phyloP scores from a whole-genome alignment of 1,284 basidiomycete species.

The Sutorius eximius region DNA sequence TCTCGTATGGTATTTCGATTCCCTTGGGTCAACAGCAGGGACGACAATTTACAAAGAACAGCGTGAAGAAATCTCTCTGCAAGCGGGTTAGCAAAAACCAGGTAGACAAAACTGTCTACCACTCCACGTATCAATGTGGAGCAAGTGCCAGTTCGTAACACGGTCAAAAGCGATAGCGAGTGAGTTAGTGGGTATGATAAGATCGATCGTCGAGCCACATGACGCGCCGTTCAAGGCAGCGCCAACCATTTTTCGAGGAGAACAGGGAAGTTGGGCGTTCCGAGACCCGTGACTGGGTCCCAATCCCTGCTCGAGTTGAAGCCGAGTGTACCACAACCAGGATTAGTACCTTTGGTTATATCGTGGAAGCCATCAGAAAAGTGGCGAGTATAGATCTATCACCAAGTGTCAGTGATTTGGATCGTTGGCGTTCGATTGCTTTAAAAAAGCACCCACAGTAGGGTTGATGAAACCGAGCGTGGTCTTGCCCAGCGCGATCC shows the following conservation, averaged over 20 bases:
- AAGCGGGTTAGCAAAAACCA: not conserved
- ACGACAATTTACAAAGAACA: too few relatives aligned
- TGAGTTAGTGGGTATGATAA: too few relatives aligned
- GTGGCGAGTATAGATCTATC: constrained; percentile 27
- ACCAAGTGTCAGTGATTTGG: not conserved
- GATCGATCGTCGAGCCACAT: not conserved
- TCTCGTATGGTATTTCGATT: too few relatives aligned
- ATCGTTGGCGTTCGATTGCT: not conserved
- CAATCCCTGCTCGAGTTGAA: constrained; percentile 39
- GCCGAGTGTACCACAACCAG: constrained; percentile 41
- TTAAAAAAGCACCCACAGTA: not conserved
- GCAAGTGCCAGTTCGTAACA: not conserved
- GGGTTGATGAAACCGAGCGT: constrained; percentile 45
- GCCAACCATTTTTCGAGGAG: constrained; percentile 25
- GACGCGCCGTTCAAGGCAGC: constrained; percentile 14
- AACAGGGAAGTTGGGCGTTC: constrained; percentile 33
- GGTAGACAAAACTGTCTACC: not conserved
- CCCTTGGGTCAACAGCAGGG: too few relatives aligned
- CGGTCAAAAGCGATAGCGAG: not conserved
- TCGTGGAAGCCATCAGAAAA: constrained; percentile 41
- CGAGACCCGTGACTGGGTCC: constrained; percentile 42
- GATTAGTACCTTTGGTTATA: constrained; percentile 45
- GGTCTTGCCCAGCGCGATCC: constrained; percentile 37
- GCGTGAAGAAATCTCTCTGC: too few relatives aligned
- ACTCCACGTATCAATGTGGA: not conserved